Percentiles rank a stretch among this genome's conserved stretches.
These are phyloP conservation scores for Hyaloscypha finlandica DNA, from an alignment of 495 filamentous ascomycete species.

Conservation along the genomic window DNA sequence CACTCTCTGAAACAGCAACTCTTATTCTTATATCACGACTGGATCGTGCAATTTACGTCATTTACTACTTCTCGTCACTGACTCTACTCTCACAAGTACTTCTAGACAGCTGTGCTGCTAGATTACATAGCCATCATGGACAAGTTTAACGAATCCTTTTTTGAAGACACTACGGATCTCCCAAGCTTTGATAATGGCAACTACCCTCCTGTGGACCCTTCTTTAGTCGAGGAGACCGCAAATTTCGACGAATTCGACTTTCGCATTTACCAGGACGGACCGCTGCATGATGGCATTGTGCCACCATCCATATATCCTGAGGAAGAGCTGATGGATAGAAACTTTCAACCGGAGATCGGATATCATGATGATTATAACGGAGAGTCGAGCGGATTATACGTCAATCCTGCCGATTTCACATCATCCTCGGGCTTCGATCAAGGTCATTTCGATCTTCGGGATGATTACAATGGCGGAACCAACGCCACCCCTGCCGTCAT, in stretches of 20 bases:
- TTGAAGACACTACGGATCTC: background rate
- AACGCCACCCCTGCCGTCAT: too few relatives aligned
- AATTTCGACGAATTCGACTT: background rate
- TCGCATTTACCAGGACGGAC: background rate
- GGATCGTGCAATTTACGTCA: constrained; percentile 5
- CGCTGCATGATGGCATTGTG: background rate
- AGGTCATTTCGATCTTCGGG: too few relatives aligned
- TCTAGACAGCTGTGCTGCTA: constrained; percentile 4
- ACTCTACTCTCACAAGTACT: constrained; percentile 1
- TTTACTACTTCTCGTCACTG: background rate
- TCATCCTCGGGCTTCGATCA: too few relatives aligned
- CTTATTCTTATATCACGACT: background rate
- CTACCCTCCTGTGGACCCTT: background rate
- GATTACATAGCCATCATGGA: background rate
- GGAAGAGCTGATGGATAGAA: background rate
- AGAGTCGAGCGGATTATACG: background rate
- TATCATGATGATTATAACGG: background rate
- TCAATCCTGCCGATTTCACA: too few relatives aligned
- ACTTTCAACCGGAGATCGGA: background rate
- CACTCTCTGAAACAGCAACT: background rate
- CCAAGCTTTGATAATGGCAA: background rate
- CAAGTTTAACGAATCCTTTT: background rate
- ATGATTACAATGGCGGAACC: too few relatives aligned
- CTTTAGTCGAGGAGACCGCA: background rate
- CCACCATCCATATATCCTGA: background rate